Percentiles rank a stretch among this genome's conserved stretches.
Evolutionary conservation across 2,329 filamentous ascomycete genomes (phyloP).

Genomic region (Aspergillus fischeri): DNA sequence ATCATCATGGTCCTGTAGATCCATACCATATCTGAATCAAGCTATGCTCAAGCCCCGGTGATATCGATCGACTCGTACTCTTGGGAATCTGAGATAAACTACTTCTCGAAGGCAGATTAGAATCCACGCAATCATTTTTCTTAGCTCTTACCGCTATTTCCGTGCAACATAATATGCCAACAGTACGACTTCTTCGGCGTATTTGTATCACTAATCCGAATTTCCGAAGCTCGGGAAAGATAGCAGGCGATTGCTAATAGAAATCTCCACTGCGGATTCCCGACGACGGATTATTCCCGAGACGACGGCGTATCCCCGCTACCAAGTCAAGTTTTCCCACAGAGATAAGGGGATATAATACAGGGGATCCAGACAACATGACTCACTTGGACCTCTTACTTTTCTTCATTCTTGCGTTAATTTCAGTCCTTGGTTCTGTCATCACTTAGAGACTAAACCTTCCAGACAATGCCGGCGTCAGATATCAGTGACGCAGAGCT

Average conservation of each 20-base stretch:
- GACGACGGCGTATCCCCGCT: background rate
- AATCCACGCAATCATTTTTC: background rate
- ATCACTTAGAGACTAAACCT: background rate
- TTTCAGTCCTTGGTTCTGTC: background rate
- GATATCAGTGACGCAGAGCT: slow-evolving; percentile 9
- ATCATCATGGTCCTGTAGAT: too few species aligned
- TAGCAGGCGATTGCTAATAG: background rate
- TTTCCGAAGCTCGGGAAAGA: background rate
- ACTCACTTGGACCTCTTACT: background rate
- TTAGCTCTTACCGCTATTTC: too few species aligned
- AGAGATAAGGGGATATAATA: background rate
- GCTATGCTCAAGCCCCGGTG: too few species aligned
- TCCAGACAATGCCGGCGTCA: slow-evolving; percentile 1
- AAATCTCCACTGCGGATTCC: background rate
- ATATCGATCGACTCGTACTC: too few species aligned
- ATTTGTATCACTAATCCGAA: background rate
- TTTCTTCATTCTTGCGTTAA: background rate
- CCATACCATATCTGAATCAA: too few species aligned
- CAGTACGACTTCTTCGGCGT: background rate
- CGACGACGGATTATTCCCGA: background rate
- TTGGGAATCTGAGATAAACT: background rate
- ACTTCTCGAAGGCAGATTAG: background rate
- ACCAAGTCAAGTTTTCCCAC: background rate
- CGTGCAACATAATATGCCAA: slow-evolving; percentile 33
- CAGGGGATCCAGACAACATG: background rate